These are phyloP conservation scores for Ogataea methylovora DNA, from an alignment of 805 yeast species.

Conservation along the genomic window DNA sequence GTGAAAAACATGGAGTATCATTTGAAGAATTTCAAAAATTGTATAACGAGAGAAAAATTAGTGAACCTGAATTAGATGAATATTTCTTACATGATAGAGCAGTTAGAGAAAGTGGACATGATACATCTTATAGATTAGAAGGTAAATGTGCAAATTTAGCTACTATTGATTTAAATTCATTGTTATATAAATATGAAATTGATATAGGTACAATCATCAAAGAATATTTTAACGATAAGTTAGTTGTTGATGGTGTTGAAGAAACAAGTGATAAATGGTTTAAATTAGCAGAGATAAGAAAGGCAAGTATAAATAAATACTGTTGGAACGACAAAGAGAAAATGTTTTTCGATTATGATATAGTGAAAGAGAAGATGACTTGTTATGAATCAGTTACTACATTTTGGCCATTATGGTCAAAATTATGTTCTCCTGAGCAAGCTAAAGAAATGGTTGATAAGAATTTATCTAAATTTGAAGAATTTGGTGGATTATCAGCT, in stretches of 20 bases:
- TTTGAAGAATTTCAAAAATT: constrained; percentile 57
- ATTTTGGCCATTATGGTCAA: constrained; percentile 90
- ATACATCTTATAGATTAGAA: constrained; percentile 84
- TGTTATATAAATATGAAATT: constrained; percentile 81
- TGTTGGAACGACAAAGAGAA: constrained; percentile 80
- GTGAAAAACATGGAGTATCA: constrained; percentile 48
- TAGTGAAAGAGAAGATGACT: constrained; percentile 45
- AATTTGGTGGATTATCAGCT: constrained; percentile 81
- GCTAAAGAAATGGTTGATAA: constrained; percentile 53
- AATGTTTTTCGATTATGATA: constrained; percentile 78
- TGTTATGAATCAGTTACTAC: constrained; percentile 81
- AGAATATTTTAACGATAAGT: constrained; percentile 43
- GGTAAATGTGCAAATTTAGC: constrained; percentile 86
- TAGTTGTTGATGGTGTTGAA: constrained; percentile 36
- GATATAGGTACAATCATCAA: constrained; percentile 70
- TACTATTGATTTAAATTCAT: constrained; percentile 80
- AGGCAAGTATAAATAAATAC: constrained; percentile 50
- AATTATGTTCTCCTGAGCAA: constrained; percentile 56
- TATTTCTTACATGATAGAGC: constrained; percentile 90
- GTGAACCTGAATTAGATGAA: constrained; percentile 79
- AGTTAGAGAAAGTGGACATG: constrained; percentile 95
- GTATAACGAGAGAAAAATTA: constrained; percentile 60
- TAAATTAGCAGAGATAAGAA: constrained; percentile 47
- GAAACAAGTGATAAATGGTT: constrained; percentile 50
- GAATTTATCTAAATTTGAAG: constrained; percentile 67